Evolutionary conservation across 257 asterid genomes (phyloP).

Genomic region (Lycium barbarum): DNA sequence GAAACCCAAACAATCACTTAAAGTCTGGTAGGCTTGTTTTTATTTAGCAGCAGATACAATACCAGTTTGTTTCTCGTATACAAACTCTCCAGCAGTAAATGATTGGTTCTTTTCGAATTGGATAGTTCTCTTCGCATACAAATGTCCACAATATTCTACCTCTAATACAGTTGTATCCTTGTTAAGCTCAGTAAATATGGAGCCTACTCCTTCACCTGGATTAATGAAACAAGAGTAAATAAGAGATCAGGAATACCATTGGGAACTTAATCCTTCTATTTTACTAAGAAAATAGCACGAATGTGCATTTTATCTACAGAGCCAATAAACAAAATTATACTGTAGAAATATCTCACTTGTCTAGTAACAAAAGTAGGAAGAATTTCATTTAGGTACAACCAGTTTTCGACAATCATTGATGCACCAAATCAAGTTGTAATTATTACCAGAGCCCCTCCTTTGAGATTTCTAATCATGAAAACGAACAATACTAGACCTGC

Average conservation of each 20-base stretch:
- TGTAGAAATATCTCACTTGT: background rate
- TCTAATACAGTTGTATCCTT: conserved; percentile 49
- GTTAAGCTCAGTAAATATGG: conserved; percentile 49
- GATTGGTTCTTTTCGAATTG: conserved; percentile 43
- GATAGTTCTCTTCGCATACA: conserved; percentile 54
- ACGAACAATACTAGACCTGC: background rate
- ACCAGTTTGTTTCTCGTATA: conserved; percentile 50
- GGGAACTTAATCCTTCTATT: background rate
- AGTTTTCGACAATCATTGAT: background rate
- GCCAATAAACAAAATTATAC: background rate
- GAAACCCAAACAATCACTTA: conserved; percentile 6
- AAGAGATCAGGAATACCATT: background rate
- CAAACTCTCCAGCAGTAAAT: conserved; percentile 55
- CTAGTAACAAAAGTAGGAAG: background rate
- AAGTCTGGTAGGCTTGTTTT: background rate
- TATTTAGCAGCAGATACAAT: conserved; percentile 32
- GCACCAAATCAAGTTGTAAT: background rate
- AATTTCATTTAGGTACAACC: background rate
- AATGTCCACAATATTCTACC: conserved; percentile 76
- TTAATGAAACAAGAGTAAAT: conserved; percentile 2
- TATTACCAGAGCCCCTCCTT: background rate
- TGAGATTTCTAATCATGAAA: background rate
- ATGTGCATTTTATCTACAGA: background rate
- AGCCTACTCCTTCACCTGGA: conserved; percentile 89
- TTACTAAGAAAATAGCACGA: background rate